Evolutionary conservation across 2,329 filamentous ascomycete species (phyloP), one percentile per base, ranked within the genome.

Genomic region (Akanthomyces muscarius): DNA sequence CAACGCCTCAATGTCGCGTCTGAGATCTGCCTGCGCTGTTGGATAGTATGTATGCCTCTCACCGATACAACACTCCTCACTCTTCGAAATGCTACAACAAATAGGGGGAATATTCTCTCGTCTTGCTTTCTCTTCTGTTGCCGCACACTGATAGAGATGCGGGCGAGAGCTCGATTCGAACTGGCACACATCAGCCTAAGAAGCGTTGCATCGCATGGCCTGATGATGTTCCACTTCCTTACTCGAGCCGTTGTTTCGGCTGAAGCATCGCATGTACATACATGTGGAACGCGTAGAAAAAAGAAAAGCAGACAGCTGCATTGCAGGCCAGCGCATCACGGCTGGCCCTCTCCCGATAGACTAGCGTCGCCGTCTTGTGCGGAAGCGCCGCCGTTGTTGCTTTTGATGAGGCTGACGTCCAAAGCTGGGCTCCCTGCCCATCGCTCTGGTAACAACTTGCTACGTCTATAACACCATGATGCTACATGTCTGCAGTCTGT

Each of bases 201-300:
- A 25, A 25, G 52, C 13, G 48, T 51, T 8, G 16, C 14, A 42
- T 55, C 51, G 21, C 16, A 55, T 28, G 23, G 25, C 47, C 21
- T 55, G 52, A 44, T 6, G 13, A 25, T 55, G 36, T 42, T 18
- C 36, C 36, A 55, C 21, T 36, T 36, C n/a, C 36, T 42, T 42
- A 55, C 52, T 44, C 52, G 52, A n/a, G 52, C 52, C 25, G 11
- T 21, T 55, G 52, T 55, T 28, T 55, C 52, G 36, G 52, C 36
- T 42, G 36, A 33, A 30, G 14, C 28, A 30, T 4, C 14, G 6
- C 28, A 16, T 7, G 25, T 23, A 5, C 13, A 30, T 18, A 30
- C n/a, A 33, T 21, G 21, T 30, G 28, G 47, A 4, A 33, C 13
- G 30, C 5, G 47, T 14, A 21, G 8, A 8, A 33, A 30, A 51